These are phyloP conservation scores for Verticillium albo-atrum DNA, from an alignment of 2,329 filamentous ascomycete species.

Conservation along the genomic window DNA sequence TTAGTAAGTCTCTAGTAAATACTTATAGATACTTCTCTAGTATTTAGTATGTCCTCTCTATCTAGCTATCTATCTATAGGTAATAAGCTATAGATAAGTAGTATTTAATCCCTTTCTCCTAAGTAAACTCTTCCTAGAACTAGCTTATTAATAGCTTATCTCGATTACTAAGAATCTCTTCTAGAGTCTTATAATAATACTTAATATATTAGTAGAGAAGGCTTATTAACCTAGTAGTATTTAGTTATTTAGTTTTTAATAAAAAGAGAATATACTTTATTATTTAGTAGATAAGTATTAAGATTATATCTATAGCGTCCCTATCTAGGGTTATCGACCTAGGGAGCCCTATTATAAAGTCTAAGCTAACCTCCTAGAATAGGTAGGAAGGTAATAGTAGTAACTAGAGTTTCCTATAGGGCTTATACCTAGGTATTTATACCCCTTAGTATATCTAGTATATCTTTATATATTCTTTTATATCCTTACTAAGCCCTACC, in stretches of 20 bases:
- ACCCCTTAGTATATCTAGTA: neutral
- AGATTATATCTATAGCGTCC: too few species aligned
- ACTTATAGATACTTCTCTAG: too few species aligned
- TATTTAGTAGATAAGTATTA: too few species aligned
- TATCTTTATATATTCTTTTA: neutral
- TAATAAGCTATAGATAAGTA: neutral
- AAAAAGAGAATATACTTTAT: too few species aligned
- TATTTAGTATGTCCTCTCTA: too few species aligned
- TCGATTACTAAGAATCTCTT: neutral
- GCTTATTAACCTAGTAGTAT: too few species aligned
- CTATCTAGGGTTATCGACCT: too few species aligned
- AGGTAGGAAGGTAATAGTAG: neutral
- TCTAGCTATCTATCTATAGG: neutral
- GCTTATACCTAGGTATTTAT: neutral
- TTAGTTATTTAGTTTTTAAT: too few species aligned
- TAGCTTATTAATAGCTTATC: neutral
- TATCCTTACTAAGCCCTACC: neutral
- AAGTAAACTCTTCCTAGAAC: neutral
- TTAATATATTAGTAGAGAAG: too few species aligned
- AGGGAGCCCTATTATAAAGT: neutral
- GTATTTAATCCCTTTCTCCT: neutral
- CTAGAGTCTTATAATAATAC: neutral
- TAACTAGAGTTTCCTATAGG: neutral
- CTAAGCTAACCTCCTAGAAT: neutral
- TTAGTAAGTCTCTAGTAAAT: neutral